Percentiles rank a stretch among this genome's conserved stretches.
phyloP scores from a whole-genome alignment of 1,284 basidiomycete species.

The Ganoderma resinaceum region DNA sequence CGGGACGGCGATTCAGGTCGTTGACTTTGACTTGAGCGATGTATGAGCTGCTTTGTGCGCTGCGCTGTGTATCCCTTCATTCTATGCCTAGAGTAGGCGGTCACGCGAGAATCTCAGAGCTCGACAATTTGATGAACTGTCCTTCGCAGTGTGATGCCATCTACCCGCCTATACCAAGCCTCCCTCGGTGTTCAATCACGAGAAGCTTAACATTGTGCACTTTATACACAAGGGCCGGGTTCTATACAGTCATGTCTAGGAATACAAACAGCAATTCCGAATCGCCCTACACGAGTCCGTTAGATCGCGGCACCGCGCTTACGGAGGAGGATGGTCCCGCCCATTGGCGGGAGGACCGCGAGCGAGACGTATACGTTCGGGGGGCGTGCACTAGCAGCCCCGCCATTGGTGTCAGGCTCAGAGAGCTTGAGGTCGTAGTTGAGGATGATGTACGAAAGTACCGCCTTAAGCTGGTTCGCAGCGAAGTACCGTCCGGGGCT shows the following conservation, averaged over 20 bases:
- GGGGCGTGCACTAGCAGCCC: neutral
- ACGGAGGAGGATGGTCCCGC: neutral
- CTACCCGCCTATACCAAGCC: no score
- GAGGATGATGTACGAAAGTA: constrained; percentile 26
- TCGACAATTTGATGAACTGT: no score
- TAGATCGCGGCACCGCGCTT: neutral
- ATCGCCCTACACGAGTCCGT: no score
- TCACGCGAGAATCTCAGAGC: neutral
- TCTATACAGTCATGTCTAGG: neutral
- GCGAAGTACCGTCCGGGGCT: constrained; percentile 33
- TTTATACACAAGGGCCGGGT: neutral
- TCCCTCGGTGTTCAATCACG: no score
- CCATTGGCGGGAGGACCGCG: neutral
- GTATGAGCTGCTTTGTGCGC: constrained; percentile 7
- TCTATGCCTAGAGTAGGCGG: neutral
- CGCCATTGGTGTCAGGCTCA: neutral
- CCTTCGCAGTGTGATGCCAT: no score
- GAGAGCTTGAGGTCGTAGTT: constrained; percentile 29
- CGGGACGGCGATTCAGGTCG: constrained; percentile 43
- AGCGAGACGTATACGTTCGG: neutral
- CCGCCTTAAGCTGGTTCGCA: constrained; percentile 26
- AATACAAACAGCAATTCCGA: neutral
- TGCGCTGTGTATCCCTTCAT: neutral
- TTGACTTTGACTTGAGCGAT: constrained; percentile 40
- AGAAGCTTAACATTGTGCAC: neutral